A percentile compares a stretch with the other conserved stretches of the same genome.
Evolutionary conservation across 1,284 basidiomycete genomes (phyloP).

Genomic region (Cryptococcus sp.): DNA sequence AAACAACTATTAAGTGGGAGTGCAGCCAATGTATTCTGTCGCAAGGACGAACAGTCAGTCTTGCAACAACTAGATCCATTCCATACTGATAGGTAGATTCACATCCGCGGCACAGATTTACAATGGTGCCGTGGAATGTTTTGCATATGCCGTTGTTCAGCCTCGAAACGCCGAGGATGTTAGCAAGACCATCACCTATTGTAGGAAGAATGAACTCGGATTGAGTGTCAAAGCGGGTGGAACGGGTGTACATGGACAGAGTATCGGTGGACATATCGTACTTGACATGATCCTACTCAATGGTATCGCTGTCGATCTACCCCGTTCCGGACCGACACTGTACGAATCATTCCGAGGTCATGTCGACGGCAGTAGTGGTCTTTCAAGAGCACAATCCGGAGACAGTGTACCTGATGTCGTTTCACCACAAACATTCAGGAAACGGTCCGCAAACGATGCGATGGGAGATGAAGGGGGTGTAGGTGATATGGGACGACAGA

Average conservation of each 20-base stretch:
- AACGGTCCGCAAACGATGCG: slow-evolving; percentile 13
- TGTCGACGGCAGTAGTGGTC: too few species aligned
- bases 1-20: too few species aligned
- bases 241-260: slow-evolving; percentile 82
- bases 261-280: slow-evolving; percentile 74
- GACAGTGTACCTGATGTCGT: slow-evolving; percentile 2
- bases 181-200: slow-evolving; percentile 68
- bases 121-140: slow-evolving; percentile 67
- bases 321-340: slow-evolving; percentile 38
- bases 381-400: slow-evolving; percentile 1
- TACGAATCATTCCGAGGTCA: slow-evolving; percentile 20
- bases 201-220: slow-evolving; percentile 61
- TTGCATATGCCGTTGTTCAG: slow-evolving; percentile 59
- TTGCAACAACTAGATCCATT: too few species aligned
- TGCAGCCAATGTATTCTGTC: too few species aligned
- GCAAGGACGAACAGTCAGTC: too few species aligned
- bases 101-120: slow-evolving; percentile 61
- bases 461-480: slow-evolving; percentile 7
- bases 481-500: slow-evolving; percentile 1
- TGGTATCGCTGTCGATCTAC: slow-evolving; percentile 63
- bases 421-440: slow-evolving; percentile 9
- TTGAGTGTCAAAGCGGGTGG: slow-evolving; percentile 83
- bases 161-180: slow-evolving; percentile 70
- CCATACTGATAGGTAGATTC: too few species aligned
- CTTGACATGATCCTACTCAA: slow-evolving; percentile 67